Conservation (phyloP, 1,139 yeast genomes). For the Torulaspora pretoriensis region DNA sequence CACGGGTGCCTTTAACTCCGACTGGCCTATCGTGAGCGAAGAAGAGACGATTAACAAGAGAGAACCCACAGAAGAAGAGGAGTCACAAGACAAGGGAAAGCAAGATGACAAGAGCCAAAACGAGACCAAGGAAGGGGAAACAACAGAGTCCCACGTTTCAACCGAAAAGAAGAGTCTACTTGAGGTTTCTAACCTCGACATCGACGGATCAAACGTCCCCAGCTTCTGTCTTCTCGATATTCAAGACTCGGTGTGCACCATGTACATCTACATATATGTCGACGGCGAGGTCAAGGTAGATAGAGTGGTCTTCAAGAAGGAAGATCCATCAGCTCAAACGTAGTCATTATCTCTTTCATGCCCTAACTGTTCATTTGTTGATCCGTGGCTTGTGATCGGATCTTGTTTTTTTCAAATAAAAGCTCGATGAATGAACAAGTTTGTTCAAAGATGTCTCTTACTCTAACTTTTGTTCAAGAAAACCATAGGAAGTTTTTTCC, state of each 20-base stretch:
- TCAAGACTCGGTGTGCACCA: conserved; percentile 69
- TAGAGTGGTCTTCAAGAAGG: conserved; percentile 75
- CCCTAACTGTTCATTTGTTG: conserved; percentile 5
- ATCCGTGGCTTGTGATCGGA: conserved; percentile 6
- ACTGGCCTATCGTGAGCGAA: conserved; percentile 44
- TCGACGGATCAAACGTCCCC: conserved; percentile 55
- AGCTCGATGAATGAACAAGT: conserved; percentile 2
- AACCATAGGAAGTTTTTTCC: conserved; percentile 33
- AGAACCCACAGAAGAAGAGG: conserved; percentile 10
- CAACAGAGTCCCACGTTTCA: conserved; percentile 23
- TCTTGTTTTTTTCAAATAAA: background rate
- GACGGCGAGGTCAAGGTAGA: conserved; percentile 89
- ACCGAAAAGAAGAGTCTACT: conserved; percentile 16
- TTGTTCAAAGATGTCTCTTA: background rate
- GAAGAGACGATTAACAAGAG: conserved; percentile 7
- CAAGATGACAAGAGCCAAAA: conserved; percentile 19
- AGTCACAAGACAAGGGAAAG: conserved; percentile 12
- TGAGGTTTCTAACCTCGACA: conserved; percentile 35
- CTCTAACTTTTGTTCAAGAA: conserved; percentile 9
- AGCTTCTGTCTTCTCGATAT: conserved; percentile 86
- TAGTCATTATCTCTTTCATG: background rate
- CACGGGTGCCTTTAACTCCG: conserved; percentile 77
- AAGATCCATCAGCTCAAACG: conserved; percentile 28
- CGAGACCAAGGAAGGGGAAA: conserved; percentile 33
- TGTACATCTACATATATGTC: conserved; percentile 78